Conservation (phyloP, 2,329 filamentous ascomycete genomes). For the Aspergillus pseudotamarii region DNA sequence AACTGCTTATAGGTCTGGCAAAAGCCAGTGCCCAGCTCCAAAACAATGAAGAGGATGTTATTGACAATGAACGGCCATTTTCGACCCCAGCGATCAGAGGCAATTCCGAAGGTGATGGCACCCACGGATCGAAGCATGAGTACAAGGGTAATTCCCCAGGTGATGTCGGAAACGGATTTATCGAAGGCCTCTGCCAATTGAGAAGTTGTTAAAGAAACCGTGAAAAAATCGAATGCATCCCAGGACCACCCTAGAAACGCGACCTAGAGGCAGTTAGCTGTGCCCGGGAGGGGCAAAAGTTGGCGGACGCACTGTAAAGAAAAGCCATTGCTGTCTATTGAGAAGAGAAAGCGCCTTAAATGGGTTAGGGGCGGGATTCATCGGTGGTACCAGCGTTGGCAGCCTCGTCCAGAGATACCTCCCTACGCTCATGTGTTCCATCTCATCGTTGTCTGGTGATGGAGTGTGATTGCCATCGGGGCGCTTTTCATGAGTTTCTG, state of each 20-base stretch:
- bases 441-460: conserved; percentile 6
- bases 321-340: conserved; percentile 61
- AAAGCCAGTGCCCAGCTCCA: conserved; percentile 65
- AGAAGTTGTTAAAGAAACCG: conserved; percentile 59
- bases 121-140: conserved; percentile 65
- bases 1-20: conserved; percentile 61
- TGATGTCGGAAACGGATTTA: conserved; percentile 60
- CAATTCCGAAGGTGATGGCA: conserved; percentile 59
- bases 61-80: conserved; percentile 65
- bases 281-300: background rate
- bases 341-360: conserved; percentile 54
- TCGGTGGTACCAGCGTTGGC: conserved; percentile 58
- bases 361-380: conserved; percentile 58
- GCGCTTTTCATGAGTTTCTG: background rate
- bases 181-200: conserved; percentile 57
- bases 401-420: conserved; percentile 58
- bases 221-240: conserved; percentile 66
- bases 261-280: conserved; percentile 28
- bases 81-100: conserved; percentile 55
- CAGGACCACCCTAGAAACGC: conserved; percentile 55
- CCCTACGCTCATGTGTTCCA: conserved; percentile 35
- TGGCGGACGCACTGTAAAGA: conserved; percentile 48
- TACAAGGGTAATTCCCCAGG: conserved; percentile 61
- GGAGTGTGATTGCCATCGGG: background rate
- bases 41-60: conserved; percentile 62